These are phyloP conservation scores for Angomonas ambiguus DNA, from an alignment of 208 protist species.

Conservation along the genomic window DNA sequence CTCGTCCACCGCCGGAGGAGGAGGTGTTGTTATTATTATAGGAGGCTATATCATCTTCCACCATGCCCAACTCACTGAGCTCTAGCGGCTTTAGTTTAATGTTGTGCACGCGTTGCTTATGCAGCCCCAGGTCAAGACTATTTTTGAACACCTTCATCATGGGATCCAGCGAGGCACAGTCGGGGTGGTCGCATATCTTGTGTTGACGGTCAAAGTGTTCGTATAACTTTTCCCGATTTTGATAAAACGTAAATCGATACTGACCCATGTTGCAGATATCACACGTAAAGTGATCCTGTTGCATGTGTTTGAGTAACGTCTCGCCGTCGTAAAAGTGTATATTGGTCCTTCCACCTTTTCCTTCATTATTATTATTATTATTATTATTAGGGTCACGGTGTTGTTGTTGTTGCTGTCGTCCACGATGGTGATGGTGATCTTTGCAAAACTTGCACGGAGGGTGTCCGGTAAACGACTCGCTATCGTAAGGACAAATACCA, in stretches of 20 bases:
- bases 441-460: slow-evolving; percentile 79
- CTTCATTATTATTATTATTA: slow-evolving; percentile 2
- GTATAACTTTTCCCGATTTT: slow-evolving; percentile 64
- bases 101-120: slow-evolving; percentile 76
- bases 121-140: slow-evolving; percentile 72
- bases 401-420: not conserved
- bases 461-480: slow-evolving; percentile 77
- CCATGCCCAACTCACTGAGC: not conserved
- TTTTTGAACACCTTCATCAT: slow-evolving; percentile 82
- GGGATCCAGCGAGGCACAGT: slow-evolving; percentile 62
- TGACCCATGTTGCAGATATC: slow-evolving; percentile 81
- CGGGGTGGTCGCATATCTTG: slow-evolving; percentile 83
- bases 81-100: not conserved
- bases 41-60: not conserved
- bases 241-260: slow-evolving; percentile 84
- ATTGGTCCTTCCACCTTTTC: not conserved
- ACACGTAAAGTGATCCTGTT: slow-evolving; percentile 83
- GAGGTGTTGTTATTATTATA: not conserved
- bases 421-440: not conserved
- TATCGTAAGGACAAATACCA: slow-evolving; percentile 52
- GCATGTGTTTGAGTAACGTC: slow-evolving; percentile 84
- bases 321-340: slow-evolving; percentile 78
- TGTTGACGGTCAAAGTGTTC: slow-evolving; percentile 72
- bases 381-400: not conserved
- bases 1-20: not conserved